phyloP scores from a whole-genome alignment of 2,329 filamentous ascomycete genomes.

The Neurospora sp. region DNA sequence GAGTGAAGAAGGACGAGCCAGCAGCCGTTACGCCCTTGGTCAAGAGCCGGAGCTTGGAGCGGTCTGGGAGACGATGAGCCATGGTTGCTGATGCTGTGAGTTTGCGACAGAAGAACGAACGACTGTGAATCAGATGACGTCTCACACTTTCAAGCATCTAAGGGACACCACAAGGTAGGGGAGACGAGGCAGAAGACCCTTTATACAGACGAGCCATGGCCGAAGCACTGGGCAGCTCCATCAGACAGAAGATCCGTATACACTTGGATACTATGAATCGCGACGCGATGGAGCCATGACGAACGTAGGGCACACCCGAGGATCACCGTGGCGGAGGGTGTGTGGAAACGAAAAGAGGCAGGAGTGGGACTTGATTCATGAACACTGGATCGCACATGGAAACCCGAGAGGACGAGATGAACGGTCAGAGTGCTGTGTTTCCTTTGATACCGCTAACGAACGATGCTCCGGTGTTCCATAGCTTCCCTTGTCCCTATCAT shows the following conservation, averaged over 20 bases:
- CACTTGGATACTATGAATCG: not conserved
- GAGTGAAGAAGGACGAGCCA: not conserved
- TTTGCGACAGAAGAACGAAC: not conserved
- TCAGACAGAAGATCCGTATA: not conserved
- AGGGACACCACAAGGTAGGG: not conserved
- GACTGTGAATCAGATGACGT: not conserved
- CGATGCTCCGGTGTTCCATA: not conserved
- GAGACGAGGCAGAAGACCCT: not conserved
- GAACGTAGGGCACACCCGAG: not conserved
- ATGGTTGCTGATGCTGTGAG: not conserved
- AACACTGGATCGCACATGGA: not conserved
- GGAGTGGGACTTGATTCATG: not conserved
- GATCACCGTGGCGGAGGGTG: not conserved
- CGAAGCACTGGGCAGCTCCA: not conserved
- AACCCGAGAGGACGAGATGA: not conserved
- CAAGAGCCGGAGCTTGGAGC: not conserved
- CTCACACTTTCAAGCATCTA: not conserved
- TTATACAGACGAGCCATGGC: not conserved
- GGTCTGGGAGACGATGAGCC: not conserved
- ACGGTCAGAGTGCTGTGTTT: not conserved
- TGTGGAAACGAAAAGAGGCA: not conserved
- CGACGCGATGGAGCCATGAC: not conserved
- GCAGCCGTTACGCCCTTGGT: not conserved
- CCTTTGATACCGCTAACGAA: not conserved
- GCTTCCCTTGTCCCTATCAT: not conserved